phyloP scores from a whole-genome alignment of 331 rosid genomes.

The Rosa hybrid region DNA sequence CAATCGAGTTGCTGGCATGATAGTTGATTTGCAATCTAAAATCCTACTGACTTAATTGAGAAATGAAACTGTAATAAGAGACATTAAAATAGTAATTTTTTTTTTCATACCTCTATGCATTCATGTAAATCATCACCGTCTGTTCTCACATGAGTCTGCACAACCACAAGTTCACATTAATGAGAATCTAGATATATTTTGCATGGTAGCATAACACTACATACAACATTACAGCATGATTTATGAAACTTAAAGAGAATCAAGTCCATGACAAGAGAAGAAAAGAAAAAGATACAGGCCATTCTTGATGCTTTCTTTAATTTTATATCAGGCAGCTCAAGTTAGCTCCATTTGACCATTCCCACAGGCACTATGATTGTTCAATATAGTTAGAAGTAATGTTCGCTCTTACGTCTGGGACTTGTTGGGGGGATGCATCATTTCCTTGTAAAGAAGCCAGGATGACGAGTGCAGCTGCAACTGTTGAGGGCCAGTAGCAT shows the following conservation, averaged over 20 bases:
- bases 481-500: slow-evolving; percentile 80
- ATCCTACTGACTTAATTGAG: background rate
- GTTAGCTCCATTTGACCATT: background rate
- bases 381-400: background rate
- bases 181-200: slow-evolving; percentile 5
- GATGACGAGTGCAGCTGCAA: slow-evolving; percentile 88
- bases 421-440: slow-evolving; percentile 46
- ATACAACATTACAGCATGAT: background rate
- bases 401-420: slow-evolving; percentile 55
- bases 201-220: background rate
- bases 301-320: background rate
- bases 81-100: background rate
- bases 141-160: slow-evolving; percentile 90
- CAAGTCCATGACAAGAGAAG: slow-evolving; percentile 6
- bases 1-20: slow-evolving; percentile 1
- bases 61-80: background rate
- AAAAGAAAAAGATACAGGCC: background rate
- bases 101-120: slow-evolving; percentile 74
- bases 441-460: slow-evolving; percentile 65
- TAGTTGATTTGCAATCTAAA: slow-evolving; percentile 3
- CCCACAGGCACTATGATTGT: background rate
- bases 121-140: slow-evolving; percentile 57
- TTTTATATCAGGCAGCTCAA: background rate
- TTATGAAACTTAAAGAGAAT: slow-evolving; percentile 1
- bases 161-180: slow-evolving; percentile 34